Evolutionary conservation across 2,329 filamentous ascomycete genomes (phyloP).

Genomic region (Lachnellula cervina): DNA sequence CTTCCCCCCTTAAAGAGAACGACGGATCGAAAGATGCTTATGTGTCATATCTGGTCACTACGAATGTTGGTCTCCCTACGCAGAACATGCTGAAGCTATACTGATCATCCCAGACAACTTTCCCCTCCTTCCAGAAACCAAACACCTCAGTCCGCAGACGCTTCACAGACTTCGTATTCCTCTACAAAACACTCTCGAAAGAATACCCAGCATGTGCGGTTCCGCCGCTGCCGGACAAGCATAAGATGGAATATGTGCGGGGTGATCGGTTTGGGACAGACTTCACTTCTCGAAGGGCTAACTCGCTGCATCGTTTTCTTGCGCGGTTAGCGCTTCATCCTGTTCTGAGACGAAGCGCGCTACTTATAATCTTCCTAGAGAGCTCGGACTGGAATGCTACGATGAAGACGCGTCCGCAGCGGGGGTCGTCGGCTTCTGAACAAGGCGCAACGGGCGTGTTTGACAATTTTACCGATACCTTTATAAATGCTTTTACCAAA

Average conservation of each 20-base stretch:
- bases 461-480: constrained; percentile 91
- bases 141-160: constrained; percentile 77
- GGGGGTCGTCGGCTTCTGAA: constrained; percentile 51
- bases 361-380: constrained; percentile 88
- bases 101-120: constrained; percentile 66
- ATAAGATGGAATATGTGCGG: constrained; percentile 97
- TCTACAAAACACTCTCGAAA: constrained; percentile 82
- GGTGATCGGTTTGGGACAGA: constrained; percentile 92
- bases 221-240: constrained; percentile 93
- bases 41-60: constrained; percentile 91
- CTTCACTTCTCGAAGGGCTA: constrained; percentile 82
- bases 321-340: constrained; percentile 83
- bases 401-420: constrained; percentile 72
- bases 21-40: constrained; percentile 96
- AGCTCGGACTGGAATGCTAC: constrained; percentile 94
- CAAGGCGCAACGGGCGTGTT: constrained; percentile 66
- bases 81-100: neutral
- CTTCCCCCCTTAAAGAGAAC: constrained; percentile 85
- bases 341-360: constrained; percentile 73
- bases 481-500: constrained; percentile 96
- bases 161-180: constrained; percentile 96
- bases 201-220: constrained; percentile 92
- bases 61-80: constrained; percentile 56
- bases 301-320: constrained; percentile 88
- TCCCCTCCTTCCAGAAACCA: constrained; percentile 83